phyloP scores from a whole-genome alignment of 148 eudicot species.

The Euryodendron excelsum region DNA sequence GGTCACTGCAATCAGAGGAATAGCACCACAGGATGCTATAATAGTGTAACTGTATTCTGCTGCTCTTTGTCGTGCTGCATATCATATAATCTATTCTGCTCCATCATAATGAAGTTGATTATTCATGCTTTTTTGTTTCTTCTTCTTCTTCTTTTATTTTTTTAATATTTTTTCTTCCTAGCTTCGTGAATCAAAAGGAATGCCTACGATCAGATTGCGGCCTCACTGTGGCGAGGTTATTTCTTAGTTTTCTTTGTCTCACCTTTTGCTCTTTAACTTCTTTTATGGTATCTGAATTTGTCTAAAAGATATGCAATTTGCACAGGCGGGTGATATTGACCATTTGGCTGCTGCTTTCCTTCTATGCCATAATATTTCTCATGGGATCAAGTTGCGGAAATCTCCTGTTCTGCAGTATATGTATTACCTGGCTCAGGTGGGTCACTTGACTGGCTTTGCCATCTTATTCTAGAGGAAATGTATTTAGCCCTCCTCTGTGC shows the following conservation, averaged over 20 bases:
- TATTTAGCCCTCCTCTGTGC: not conserved
- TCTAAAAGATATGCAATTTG: slow-evolving; percentile 1
- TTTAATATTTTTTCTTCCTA: slow-evolving; percentile 22
- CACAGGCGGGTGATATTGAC: slow-evolving; percentile 78
- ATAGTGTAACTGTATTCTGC: not conserved
- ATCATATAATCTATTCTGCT: not conserved
- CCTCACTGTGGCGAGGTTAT: slow-evolving; percentile 87
- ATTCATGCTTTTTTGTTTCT: too few relatives aligned
- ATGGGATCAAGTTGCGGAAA: slow-evolving; percentile 77
- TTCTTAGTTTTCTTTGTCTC: slow-evolving; percentile 7
- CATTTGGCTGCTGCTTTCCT: slow-evolving; percentile 86
- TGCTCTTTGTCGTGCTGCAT: not conserved
- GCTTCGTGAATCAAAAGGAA: slow-evolving; percentile 85
- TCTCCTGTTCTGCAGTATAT: slow-evolving; percentile 79
- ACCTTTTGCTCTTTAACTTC: not conserved
- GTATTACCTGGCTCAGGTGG: slow-evolving; percentile 81
- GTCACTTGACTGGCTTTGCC: slow-evolving; percentile 10
- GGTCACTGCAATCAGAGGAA: not conserved
- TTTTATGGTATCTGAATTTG: slow-evolving; percentile 8
- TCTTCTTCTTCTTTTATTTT: slow-evolving; percentile 16
- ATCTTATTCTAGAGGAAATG: not conserved
- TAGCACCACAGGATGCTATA: not conserved
- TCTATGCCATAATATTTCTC: slow-evolving; percentile 72
- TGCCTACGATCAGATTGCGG: slow-evolving; percentile 65
- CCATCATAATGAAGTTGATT: not conserved